Evolutionary conservation across 83 land plant species (phyloP).

Genomic region (Picea mariana): DNA sequence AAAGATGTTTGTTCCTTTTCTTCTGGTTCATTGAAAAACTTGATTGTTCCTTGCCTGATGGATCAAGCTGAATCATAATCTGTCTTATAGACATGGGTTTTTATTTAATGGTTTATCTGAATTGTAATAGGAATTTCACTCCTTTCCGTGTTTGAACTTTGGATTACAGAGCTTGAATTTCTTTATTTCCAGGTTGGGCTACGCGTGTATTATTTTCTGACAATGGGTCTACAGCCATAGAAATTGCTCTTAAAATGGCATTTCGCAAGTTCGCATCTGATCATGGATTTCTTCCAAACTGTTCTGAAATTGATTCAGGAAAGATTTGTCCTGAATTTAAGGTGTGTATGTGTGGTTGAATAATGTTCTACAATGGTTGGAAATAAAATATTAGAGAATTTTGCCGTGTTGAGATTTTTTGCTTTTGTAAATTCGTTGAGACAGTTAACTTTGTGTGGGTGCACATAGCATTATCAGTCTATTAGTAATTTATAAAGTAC

Average conservation of each 20-base stretch:
- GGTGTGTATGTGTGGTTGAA: slow-evolving; percentile 33
- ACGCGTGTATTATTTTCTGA: slow-evolving; percentile 79
- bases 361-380: background rate
- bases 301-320: background rate
- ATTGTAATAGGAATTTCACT: slow-evolving; percentile 2
- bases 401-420: background rate
- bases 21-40: background rate
- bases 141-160: background rate
- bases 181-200: slow-evolving; percentile 82
- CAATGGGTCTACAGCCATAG: slow-evolving; percentile 94
- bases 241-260: slow-evolving; percentile 97
- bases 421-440: background rate
- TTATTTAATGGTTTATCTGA: background rate
- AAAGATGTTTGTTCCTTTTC: background rate
- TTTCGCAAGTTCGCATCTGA: slow-evolving; percentile 79
- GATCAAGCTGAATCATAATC: background rate
- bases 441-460: background rate
- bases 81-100: background rate
- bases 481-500: background rate
- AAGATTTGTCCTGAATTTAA: slow-evolving; percentile 31
- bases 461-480: background rate
- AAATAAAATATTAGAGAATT: background rate
- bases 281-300: slow-evolving; percentile 40
- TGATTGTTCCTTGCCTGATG: background rate
- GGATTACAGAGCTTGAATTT: background rate